Percentiles rank a stretch among this genome's conserved stretches.
phyloP scores from a whole-genome alignment of 768 basidiomycete genomes.

The Trametes maxima region DNA sequence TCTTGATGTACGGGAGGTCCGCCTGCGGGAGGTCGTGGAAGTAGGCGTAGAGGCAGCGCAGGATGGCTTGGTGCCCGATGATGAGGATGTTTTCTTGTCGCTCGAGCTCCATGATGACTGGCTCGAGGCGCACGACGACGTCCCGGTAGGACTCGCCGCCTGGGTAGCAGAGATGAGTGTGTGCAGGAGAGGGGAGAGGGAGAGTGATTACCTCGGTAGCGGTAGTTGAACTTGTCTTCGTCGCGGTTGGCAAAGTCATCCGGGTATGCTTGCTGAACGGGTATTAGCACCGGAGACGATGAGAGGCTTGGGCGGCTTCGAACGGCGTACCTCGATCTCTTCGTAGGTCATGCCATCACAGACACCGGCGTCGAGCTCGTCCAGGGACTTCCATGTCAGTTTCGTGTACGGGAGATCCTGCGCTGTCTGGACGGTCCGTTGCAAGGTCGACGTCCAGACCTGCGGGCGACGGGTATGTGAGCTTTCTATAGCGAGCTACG shows the following conservation, averaged over 20 bases:
- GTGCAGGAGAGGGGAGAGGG: not conserved
- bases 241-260: slow-evolving; percentile 98
- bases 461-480: slow-evolving; percentile 32
- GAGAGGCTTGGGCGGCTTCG: too few relatives aligned
- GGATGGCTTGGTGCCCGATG: slow-evolving; percentile 93
- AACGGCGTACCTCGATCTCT: slow-evolving; percentile 82
- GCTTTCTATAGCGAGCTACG: not conserved
- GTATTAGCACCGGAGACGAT: not conserved
- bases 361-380: slow-evolving; percentile 98
- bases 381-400: slow-evolving; percentile 97
- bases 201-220: slow-evolving; percentile 67
- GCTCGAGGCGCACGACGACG: slow-evolving; percentile 92
- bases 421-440: slow-evolving; percentile 91
- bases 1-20: slow-evolving; percentile 97
- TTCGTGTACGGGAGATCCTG: slow-evolving; percentile 82
- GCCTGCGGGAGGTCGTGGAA: slow-evolving; percentile 91
- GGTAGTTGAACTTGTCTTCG: slow-evolving; percentile 99
- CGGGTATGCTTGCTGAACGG: slow-evolving; percentile 80
- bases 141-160: slow-evolving; percentile 97
- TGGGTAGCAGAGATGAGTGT: slow-evolving; percentile 18
- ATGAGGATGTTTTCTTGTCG: slow-evolving; percentile 97
- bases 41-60: slow-evolving; percentile 93
- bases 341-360: slow-evolving; percentile 99
- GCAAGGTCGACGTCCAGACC: slow-evolving; percentile 99
- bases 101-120: slow-evolving; percentile 99